Percentiles rank a stretch among this genome's conserved stretches.
phyloP scores from a whole-genome alignment of 176 grass and related monocot species.

The Cymbopogon citratus region DNA sequence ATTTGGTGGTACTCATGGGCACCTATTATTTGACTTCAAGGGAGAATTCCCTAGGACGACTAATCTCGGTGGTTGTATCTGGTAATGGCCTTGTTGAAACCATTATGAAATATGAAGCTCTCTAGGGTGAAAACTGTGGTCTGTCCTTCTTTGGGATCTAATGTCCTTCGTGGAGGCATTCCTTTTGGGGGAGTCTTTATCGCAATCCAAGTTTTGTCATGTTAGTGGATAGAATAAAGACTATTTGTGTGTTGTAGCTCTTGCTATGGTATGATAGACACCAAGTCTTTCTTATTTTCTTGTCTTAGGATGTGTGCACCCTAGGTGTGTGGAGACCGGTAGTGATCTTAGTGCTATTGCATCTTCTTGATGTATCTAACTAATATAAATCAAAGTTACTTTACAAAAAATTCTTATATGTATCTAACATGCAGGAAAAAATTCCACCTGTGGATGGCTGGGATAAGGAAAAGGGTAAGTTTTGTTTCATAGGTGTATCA shows the following conservation, averaged over 20 bases:
- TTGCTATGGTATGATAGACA: too few relatives aligned
- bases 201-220: neutral
- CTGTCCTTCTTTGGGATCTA: neutral
- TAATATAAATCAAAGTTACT: neutral
- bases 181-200: neutral
- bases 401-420: neutral
- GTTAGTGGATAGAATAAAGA: neutral
- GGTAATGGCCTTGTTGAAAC: neutral
- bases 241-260: neutral
- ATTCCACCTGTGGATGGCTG: conserved; percentile 28
- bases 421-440: conserved; percentile 68
- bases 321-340: neutral
- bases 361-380: neutral
- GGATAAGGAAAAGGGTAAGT: conserved; percentile 65
- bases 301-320: neutral
- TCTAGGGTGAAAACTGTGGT: neutral
- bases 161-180: neutral
- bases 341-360: neutral
- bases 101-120: neutral
- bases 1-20: too few relatives aligned
- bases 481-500: conserved; percentile 1
- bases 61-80: neutral
- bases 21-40: too few relatives aligned
- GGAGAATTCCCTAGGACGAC: neutral
- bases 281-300: neutral